Evolutionary conservation across 2,329 filamentous ascomycete species (phyloP), one percentile per base, ranked within the genome.

Genomic region (Fusarium vanettenii): DNA sequence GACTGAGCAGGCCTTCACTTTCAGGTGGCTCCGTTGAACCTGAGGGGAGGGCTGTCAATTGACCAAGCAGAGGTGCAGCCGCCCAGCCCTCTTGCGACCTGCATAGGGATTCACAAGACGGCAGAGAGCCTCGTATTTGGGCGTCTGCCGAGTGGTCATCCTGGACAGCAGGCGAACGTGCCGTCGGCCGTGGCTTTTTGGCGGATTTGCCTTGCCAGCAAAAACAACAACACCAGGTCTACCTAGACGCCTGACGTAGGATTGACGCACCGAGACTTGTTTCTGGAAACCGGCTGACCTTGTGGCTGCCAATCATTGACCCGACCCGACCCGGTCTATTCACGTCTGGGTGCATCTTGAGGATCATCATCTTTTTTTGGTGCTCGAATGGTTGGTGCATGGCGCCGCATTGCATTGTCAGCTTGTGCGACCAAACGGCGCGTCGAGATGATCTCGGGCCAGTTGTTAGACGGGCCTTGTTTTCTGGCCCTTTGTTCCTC

Each of bases 221-320:
- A 29, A 27, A 64, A 50, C 43, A 48, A 25, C 45, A 50, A 50
- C 45, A 50, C 22, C 22, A 50, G 16, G 45, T 1, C 45, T 48
- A 18, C 22, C 43, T 50, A 18, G 27, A 25, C 31, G 16, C 60
- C 60, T 74, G 72, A 73, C 72, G 72, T 74, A 70, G 60, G 43
- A 55, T 74, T 74, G 72, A 74, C 69, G 72, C 72, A 66, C 48
- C 35, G 66, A 75, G 69, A 69, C 50, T 73, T 64, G 72, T 75
- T 74, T 67, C 63, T 64, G 56, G 69, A 63, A 60, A 73, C 60
- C 72, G 66, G 72, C 69, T 67, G 72, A 74, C 33, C 33, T 56
- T 56, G 25, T 22, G 37, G 39, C 39, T 63, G 20, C 71, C 72
- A 74, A 72, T 69, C 72, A 74, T 48, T 41, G 48, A 31, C 60